These are phyloP conservation scores for Naganishia vaughanmartiniae DNA, from an alignment of 768 basidiomycete genomes.

Conservation along the genomic window DNA sequence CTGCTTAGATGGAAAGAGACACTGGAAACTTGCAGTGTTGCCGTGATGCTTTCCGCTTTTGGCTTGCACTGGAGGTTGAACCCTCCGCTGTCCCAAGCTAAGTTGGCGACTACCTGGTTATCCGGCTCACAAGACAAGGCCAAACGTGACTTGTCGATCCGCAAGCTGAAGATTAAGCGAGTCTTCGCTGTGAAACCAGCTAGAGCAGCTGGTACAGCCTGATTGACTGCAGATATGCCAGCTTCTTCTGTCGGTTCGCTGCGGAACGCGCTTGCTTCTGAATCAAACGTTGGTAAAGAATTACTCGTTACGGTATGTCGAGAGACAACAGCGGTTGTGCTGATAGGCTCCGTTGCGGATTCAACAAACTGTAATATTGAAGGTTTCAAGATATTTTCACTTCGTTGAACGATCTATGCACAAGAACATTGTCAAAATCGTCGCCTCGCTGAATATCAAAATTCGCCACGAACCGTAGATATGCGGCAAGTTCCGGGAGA, in stretches of 20 bases:
- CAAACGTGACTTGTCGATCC: conserved; percentile 84
- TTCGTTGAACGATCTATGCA: conserved; percentile 64
- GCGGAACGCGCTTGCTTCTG: conserved; percentile 17
- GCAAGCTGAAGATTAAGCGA: conserved; percentile 62
- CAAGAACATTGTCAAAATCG: background rate
- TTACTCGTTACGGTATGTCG: background rate
- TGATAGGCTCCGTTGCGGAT: conserved; percentile 34
- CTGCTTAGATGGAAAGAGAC: conserved; percentile 78
- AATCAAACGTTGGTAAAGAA: background rate
- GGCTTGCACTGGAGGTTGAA: conserved; percentile 66
- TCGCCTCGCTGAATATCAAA: background rate
- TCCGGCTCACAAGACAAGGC: conserved; percentile 85
- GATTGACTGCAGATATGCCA: background rate
- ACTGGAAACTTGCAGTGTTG: conserved; percentile 77
- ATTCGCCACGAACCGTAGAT: background rate
- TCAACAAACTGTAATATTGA: conserved; percentile 80
- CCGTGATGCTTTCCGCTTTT: conserved; percentile 57
- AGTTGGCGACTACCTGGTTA: conserved; percentile 81
- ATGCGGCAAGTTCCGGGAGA: conserved; percentile 8
- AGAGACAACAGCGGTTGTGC: conserved; percentile 33
- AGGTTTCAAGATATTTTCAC: conserved; percentile 78
- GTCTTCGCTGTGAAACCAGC: conserved; percentile 20
- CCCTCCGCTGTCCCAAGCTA: conserved; percentile 93
- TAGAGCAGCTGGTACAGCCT: conserved; percentile 1
- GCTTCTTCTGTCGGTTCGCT: background rate